Conservation (phyloP, 768 basidiomycete genomes). For the Phlegmacium glaucopus region DNA sequence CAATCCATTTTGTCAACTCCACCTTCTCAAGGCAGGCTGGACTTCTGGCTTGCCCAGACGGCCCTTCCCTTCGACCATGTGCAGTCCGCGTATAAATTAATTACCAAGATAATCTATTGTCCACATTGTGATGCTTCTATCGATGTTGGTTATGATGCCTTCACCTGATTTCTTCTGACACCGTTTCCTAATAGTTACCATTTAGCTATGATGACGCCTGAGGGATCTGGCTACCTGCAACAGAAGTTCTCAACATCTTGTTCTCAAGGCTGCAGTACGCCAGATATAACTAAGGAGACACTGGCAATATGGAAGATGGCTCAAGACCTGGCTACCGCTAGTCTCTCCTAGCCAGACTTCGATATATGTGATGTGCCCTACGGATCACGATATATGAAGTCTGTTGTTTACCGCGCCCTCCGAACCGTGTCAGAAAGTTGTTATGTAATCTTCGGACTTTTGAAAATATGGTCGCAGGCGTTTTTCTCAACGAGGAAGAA, state of each 20-base stretch:
- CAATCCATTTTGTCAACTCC: not conserved
- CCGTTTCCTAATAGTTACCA: not conserved
- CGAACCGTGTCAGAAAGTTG: too few relatives aligned
- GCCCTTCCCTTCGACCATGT: conserved; percentile 6
- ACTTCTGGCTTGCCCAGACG: conserved; percentile 7
- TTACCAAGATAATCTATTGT: conserved; percentile 18
- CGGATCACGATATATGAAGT: too few relatives aligned
- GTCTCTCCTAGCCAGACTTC: too few relatives aligned
- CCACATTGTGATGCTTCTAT: conserved; percentile 19
- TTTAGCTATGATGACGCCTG: conserved; percentile 35
- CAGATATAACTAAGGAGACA: conserved; percentile 34
- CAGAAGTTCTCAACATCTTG: conserved; percentile 34
- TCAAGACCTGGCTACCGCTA: conserved; percentile 33
- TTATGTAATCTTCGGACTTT: too few relatives aligned
- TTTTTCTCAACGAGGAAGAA: too few relatives aligned
- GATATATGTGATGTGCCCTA: too few relatives aligned
- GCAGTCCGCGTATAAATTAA: conserved; percentile 1
- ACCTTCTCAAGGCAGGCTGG: conserved; percentile 1
- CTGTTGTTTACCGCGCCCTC: too few relatives aligned
- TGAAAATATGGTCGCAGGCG: too few relatives aligned
- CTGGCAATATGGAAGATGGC: conserved; percentile 42
- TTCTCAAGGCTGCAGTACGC: conserved; percentile 26
- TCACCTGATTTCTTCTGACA: too few relatives aligned
- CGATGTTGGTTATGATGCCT: conserved; percentile 19
- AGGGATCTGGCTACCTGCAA: conserved; percentile 45